Conservation (phyloP, 2,329 filamentous ascomycete genomes). For the Colletotrichum sojae region DNA sequence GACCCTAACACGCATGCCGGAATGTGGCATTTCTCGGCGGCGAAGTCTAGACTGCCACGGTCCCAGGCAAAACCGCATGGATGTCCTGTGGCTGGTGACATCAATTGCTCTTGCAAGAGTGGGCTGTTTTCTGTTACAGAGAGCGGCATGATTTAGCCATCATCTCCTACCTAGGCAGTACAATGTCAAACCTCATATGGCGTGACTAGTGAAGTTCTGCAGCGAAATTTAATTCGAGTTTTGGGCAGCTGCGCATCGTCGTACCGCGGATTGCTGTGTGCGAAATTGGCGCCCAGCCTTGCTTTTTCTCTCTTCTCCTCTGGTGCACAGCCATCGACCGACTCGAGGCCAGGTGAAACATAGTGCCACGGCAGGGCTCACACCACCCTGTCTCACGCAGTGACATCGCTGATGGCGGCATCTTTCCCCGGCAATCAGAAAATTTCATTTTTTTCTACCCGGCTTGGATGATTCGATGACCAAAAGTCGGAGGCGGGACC, state of each 20-base stretch:
- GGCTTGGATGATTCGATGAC: not conserved
- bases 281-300: conserved; percentile 13
- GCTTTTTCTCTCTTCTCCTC: conserved; percentile 7
- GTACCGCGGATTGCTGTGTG: conserved; percentile 8
- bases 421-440: conserved; percentile 1
- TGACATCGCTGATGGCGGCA: not conserved
- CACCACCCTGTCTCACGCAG: conserved; percentile 15
- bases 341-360: conserved; percentile 20
- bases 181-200: not conserved
- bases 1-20: too few species aligned
- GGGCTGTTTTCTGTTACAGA: not conserved
- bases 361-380: conserved; percentile 15
- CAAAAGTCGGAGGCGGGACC: not conserved
- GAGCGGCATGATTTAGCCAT: not conserved
- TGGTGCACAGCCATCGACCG: conserved; percentile 21
- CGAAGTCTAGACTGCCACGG: too few species aligned
- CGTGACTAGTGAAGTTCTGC: conserved; percentile 6
- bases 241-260: not conserved
- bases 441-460: not conserved
- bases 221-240: not conserved
- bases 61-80: too few species aligned
- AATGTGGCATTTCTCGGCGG: too few species aligned
- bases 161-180: not conserved
- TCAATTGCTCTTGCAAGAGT: not conserved
- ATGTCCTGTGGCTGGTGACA: too few species aligned